phyloP scores from a whole-genome alignment of 1,139 yeast genomes.

The Pichiaceae sp. region DNA sequence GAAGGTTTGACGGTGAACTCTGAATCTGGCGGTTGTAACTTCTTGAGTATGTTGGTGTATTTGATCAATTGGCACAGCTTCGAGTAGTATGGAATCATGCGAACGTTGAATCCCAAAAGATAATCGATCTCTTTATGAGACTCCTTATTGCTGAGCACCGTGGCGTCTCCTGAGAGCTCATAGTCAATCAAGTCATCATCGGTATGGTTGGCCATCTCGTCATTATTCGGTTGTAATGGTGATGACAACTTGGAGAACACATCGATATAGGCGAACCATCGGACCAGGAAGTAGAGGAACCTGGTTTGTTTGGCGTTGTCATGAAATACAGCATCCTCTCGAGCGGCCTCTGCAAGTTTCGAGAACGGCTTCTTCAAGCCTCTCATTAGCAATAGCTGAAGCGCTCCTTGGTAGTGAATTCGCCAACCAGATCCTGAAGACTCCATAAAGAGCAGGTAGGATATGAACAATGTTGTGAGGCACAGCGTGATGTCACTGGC shows the following conservation, averaged over 20 bases:
- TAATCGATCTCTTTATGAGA: conserved; percentile 41
- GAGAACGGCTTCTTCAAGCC: conserved; percentile 31
- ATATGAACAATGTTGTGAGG: conserved; percentile 52
- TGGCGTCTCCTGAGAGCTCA: conserved; percentile 11
- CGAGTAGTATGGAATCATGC: conserved; percentile 41
- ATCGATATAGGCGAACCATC: conserved; percentile 71
- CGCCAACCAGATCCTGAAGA: conserved; percentile 50
- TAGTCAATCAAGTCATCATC: conserved; percentile 15
- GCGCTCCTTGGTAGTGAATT: conserved; percentile 61
- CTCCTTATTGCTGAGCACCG: conserved; percentile 14
- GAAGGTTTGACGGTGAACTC: conserved; percentile 25
- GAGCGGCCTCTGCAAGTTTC: conserved; percentile 17
- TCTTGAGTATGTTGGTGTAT: conserved; percentile 23
- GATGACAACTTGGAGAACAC: conserved; percentile 52
- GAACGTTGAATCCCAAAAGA: conserved; percentile 50
- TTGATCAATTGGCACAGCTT: conserved; percentile 38
- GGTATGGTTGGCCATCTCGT: background rate
- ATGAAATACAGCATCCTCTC: conserved; percentile 10
- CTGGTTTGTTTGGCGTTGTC: conserved; percentile 28
- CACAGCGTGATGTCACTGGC: conserved; percentile 64
- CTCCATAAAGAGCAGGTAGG: conserved; percentile 50
- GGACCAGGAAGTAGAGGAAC: conserved; percentile 49
- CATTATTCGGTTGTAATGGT: conserved; percentile 23
- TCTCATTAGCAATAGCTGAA: conserved; percentile 57
- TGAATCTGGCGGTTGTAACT: conserved; percentile 10